A percentile compares a stretch with the other conserved stretches of the same genome.
Conservation (phyloP, 2,329 filamentous ascomycete species). For the Ceratocystis cubensis region DNA sequence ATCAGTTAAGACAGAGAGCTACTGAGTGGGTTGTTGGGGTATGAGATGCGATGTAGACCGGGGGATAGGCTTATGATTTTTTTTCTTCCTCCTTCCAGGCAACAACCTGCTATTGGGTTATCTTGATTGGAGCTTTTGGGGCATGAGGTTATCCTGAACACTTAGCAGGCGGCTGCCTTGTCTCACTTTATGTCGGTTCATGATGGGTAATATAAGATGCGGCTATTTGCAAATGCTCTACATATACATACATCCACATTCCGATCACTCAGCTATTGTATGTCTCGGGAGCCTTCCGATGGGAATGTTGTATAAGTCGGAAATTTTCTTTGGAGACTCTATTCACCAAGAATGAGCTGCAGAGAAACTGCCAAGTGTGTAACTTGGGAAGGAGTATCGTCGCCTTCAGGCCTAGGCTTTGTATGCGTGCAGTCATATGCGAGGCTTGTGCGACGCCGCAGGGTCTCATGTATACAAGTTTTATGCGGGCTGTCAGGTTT, state of each 20-base stretch:
- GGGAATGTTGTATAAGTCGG: background rate
- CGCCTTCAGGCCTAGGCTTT: background rate
- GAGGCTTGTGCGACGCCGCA: background rate
- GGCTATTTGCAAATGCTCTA: background rate
- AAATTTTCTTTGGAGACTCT: background rate
- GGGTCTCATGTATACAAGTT: background rate
- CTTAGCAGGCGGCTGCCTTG: no score
- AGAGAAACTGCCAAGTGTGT: background rate
- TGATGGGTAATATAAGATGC: no score
- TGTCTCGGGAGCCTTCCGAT: background rate
- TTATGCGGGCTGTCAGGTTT: background rate
- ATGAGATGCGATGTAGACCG: background rate
- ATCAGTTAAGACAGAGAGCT: slow-evolving; percentile 11
- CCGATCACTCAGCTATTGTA: background rate
- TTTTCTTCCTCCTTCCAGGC: no score
- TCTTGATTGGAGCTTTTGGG: no score
- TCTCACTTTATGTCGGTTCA: no score
- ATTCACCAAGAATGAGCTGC: background rate
- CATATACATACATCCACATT: background rate
- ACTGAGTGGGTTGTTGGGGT: background rate
- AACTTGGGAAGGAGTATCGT: background rate
- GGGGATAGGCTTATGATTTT: background rate
- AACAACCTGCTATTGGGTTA: no score
- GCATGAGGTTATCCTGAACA: no score
- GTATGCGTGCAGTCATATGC: background rate